Percentiles rank a stretch among this genome's conserved stretches.
phyloP scores from a whole-genome alignment of 2,329 filamentous ascomycete genomes.

The Gaeumannomyces sp. region DNA sequence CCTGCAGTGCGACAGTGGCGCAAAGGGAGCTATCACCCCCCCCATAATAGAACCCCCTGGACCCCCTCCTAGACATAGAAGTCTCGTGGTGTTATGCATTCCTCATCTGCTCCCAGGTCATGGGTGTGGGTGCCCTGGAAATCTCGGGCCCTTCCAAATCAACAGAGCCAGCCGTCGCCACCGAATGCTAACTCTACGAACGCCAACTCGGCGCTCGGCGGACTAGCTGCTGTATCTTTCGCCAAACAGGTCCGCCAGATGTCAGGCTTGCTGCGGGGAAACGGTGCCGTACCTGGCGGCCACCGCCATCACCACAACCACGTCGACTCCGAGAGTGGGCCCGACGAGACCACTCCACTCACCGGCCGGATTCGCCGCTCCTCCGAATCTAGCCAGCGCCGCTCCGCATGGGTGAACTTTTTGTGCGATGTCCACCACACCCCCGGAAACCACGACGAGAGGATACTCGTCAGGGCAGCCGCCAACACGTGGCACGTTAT shows the following conservation, averaged over 20 bases:
- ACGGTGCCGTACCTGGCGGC: slow-evolving; percentile 9
- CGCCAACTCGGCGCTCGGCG: not conserved
- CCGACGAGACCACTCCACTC: slow-evolving; percentile 33
- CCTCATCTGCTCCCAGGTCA: not conserved
- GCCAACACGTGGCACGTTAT: slow-evolving; percentile 48
- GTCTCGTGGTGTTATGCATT: not conserved
- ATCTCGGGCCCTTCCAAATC: not conserved
- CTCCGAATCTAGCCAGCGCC: slow-evolving; percentile 10
- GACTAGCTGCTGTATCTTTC: not conserved
- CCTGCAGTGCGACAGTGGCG: not conserved
- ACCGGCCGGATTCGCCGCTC: slow-evolving; percentile 28
- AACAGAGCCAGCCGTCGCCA: not conserved
- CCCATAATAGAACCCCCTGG: not conserved
- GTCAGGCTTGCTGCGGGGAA: not conserved
- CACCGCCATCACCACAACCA: slow-evolving; percentile 9
- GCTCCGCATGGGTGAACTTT: slow-evolving; percentile 26
- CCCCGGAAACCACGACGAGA: slow-evolving; percentile 45
- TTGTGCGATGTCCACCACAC: slow-evolving; percentile 44
- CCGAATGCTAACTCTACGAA: not conserved
- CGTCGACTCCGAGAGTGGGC: slow-evolving; percentile 7
- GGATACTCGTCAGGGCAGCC: slow-evolving; percentile 36
- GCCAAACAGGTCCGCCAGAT: slow-evolving; percentile 1
- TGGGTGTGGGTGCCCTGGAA: not conserved
- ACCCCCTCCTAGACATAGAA: not conserved
- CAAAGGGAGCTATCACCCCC: too few relatives aligned